These are phyloP conservation scores for Pyrus bretschneideri DNA, from an alignment of 306 rosid species.

Conservation along the genomic window DNA sequence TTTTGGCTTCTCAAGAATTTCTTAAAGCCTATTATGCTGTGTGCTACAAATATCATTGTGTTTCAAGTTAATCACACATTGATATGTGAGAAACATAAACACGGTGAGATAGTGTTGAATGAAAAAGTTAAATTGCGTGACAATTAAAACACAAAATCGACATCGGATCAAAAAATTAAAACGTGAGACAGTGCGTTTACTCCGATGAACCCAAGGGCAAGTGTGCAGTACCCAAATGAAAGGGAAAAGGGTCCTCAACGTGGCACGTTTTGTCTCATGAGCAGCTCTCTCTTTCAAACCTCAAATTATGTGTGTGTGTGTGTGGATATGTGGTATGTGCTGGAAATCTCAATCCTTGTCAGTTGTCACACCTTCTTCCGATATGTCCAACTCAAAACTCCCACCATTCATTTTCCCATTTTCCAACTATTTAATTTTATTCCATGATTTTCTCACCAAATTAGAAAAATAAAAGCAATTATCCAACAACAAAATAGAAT, in stretches of 20 bases:
- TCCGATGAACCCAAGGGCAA: too few species aligned
- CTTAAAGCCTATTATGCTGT: too few species aligned
- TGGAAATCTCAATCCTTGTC: not conserved
- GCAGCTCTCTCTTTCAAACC: not conserved
- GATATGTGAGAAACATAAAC: too few species aligned
- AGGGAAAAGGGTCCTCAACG: not conserved
- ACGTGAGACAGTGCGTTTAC: too few species aligned
- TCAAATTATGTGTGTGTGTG: not conserved
- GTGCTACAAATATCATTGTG: too few species aligned
- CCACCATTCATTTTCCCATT: not conserved
- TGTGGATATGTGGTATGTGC: constrained; percentile 16
- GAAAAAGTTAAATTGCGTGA: too few species aligned
- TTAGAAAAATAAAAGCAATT: not conserved
- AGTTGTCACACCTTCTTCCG: not conserved
- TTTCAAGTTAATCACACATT: too few species aligned
- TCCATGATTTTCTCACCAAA: not conserved
- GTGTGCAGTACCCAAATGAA: not conserved
- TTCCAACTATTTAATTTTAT: not conserved
- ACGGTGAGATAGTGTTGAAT: too few species aligned
- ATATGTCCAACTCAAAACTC: not conserved
- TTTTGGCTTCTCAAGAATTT: too few species aligned
- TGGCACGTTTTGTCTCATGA: not conserved
- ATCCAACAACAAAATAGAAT: constrained; percentile 6
- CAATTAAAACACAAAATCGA: too few species aligned
- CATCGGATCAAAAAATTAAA: too few species aligned